Percentiles rank a stretch among this genome's conserved stretches.
Evolutionary conservation across 495 filamentous ascomycete genomes (phyloP).

Genomic region (Talaromyces stipitatus): DNA sequence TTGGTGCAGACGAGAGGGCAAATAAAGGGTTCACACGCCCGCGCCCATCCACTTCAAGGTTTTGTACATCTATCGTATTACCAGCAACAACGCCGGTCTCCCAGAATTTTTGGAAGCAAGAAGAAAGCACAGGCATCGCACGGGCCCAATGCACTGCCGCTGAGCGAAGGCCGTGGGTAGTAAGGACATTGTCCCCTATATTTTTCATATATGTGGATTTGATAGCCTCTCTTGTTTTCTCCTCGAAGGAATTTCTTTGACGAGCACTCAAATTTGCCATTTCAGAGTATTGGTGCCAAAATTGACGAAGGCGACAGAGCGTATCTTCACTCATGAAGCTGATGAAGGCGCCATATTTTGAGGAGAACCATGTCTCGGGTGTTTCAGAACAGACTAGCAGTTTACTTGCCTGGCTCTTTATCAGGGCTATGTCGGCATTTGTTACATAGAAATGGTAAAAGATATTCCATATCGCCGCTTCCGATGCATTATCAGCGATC

Average conservation of each 20-base stretch:
- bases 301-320: conserved; percentile 19
- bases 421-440: conserved; percentile 23
- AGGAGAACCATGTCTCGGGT: conserved; percentile 23
- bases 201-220: neutral
- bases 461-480: conserved; percentile 40
- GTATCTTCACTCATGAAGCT: conserved; percentile 26
- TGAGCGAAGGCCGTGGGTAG: neutral
- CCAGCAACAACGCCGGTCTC: conserved; percentile 12
- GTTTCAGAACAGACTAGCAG: conserved; percentile 26
- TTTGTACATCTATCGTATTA: conserved; percentile 16
- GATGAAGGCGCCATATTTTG: conserved; percentile 24
- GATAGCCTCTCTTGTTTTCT: neutral
- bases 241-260: neutral
- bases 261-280: neutral
- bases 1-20: conserved; percentile 9
- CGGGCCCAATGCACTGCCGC: neutral
- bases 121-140: neutral
- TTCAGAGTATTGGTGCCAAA: conserved; percentile 25
- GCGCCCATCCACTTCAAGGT: conserved; percentile 29
- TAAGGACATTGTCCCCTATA: neutral
- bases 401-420: conserved; percentile 24
- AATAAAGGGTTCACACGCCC: conserved; percentile 25
- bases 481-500: conserved; percentile 26
- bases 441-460: conserved; percentile 44
- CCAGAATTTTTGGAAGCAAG: conserved; percentile 19